Percentiles rank a stretch among this genome's conserved stretches.
Conservation (phyloP, 306 rosid species). For the Gastrolobium villosum region DNA sequence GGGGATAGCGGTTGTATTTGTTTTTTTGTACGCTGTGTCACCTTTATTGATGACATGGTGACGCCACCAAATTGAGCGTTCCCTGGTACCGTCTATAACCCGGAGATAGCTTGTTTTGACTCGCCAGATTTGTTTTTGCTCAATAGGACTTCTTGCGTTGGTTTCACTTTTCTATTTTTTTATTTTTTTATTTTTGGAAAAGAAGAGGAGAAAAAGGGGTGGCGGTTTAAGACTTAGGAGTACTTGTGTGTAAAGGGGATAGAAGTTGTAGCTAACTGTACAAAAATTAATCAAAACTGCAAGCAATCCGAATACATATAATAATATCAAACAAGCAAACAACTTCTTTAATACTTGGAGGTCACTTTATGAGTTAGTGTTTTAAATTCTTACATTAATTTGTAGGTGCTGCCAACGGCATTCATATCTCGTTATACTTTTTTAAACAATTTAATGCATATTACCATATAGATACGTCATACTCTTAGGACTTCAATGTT, state of each 20-base stretch:
- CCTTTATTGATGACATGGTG: conserved; percentile 54
- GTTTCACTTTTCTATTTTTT: conserved; percentile 7
- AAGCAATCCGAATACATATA: conserved; percentile 26
- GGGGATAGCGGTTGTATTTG: conserved; percentile 53
- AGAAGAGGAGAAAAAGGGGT: not conserved
- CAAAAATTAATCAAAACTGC: conserved; percentile 30
- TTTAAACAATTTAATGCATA: conserved; percentile 26
- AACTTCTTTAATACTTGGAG: not conserved
- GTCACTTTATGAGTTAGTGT: conserved; percentile 11
- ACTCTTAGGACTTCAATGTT: conserved; percentile 11
- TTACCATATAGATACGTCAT: not conserved
- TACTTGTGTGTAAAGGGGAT: conserved; percentile 21
- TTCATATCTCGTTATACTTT: conserved; percentile 21
- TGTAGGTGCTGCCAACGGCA: not conserved
- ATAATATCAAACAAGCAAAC: not conserved
- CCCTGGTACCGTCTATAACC: conserved; percentile 6
- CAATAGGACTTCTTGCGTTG: conserved; percentile 4
- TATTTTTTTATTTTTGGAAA: conserved; percentile 16
- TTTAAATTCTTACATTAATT: conserved; percentile 14
- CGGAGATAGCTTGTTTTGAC: conserved; percentile 37
- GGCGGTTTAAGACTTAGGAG: not conserved
- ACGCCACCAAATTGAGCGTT: conserved; percentile 10
- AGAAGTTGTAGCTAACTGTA: not conserved
- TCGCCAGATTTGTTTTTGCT: conserved; percentile 30
- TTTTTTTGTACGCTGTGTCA: conserved; percentile 20